A percentile compares a stretch with the other conserved stretches of the same genome.
These are phyloP conservation scores for Ogataea polymorpha DNA, from an alignment of 805 yeast species.

Conservation along the genomic window DNA sequence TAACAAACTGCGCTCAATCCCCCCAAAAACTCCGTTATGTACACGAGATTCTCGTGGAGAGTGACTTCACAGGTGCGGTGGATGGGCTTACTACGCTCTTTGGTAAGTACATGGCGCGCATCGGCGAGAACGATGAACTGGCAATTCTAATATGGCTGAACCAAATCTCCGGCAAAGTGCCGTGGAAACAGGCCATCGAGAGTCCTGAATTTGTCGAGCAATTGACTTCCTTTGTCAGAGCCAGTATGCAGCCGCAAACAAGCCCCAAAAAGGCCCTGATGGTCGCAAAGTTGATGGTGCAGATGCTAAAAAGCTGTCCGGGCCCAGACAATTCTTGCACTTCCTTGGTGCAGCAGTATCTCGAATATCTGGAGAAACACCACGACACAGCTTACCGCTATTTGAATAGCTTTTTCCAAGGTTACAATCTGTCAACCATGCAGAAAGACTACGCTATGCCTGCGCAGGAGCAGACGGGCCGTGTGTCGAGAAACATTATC, in stretches of 20 bases:
- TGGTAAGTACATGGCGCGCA: slow-evolving; percentile 12
- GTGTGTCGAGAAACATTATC: slow-evolving; percentile 15
- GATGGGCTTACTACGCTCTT: slow-evolving; percentile 26
- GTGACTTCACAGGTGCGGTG: slow-evolving; percentile 25
- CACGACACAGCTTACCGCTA: slow-evolving; percentile 17
- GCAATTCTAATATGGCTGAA: slow-evolving; percentile 26
- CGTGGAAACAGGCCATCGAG: slow-evolving; percentile 20
- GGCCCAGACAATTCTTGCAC: slow-evolving; percentile 18
- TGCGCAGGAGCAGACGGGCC: slow-evolving; percentile 6
- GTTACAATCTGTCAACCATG: slow-evolving; percentile 17
- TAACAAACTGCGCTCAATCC: slow-evolving; percentile 14
- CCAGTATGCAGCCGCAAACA: background rate
- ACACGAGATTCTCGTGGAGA: slow-evolving; percentile 25
- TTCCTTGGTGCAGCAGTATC: slow-evolving; percentile 14
- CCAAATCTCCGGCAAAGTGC: slow-evolving; percentile 23
- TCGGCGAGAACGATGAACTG: slow-evolving; percentile 21
- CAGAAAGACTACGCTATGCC: slow-evolving; percentile 18
- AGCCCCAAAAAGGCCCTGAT: slow-evolving; percentile 19
- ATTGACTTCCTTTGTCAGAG: slow-evolving; percentile 14
- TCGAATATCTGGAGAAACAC: slow-evolving; percentile 14
- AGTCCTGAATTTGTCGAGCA: slow-evolving; percentile 16
- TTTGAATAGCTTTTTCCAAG: slow-evolving; percentile 15
- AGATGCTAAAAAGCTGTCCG: slow-evolving; percentile 16
- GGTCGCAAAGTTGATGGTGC: slow-evolving; percentile 23
- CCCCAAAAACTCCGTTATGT: slow-evolving; percentile 28